Conservation (phyloP, 2,329 filamentous ascomycete genomes). For the Trichoderma sp. region DNA sequence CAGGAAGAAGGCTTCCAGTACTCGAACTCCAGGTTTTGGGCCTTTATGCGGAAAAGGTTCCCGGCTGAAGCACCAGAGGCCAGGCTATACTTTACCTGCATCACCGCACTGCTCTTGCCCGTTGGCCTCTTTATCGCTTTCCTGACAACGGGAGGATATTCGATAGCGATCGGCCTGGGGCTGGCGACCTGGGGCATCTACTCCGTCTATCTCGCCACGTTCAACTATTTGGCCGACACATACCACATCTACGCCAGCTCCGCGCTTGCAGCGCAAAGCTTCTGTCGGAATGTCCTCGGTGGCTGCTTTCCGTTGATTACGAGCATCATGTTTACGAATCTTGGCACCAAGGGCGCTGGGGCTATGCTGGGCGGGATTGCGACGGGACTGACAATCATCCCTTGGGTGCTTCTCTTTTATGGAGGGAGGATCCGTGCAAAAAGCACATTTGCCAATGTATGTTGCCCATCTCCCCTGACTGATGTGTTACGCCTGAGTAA, state of each 20-base stretch:
- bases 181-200: slow-evolving; percentile 85
- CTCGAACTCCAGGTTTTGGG: slow-evolving; percentile 46
- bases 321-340: slow-evolving; percentile 67
- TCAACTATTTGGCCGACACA: slow-evolving; percentile 89
- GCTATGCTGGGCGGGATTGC: slow-evolving; percentile 76
- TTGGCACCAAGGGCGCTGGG: slow-evolving; percentile 72
- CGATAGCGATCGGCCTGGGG: slow-evolving; percentile 60
- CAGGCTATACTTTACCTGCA: slow-evolving; percentile 79
- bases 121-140: slow-evolving; percentile 67
- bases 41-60: slow-evolving; percentile 50
- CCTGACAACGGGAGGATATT: slow-evolving; percentile 36
- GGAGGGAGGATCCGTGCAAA: slow-evolving; percentile 73
- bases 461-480: slow-evolving; percentile 30
- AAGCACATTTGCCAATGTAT: slow-evolving; percentile 73
- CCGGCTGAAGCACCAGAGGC: slow-evolving; percentile 67
- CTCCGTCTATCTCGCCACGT: slow-evolving; percentile 81
- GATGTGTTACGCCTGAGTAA: neutral
- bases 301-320: slow-evolving; percentile 81
- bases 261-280: slow-evolving; percentile 82
- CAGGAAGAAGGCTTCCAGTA: slow-evolving; percentile 33
- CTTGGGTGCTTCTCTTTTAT: slow-evolving; percentile 81
- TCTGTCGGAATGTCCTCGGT: slow-evolving; percentile 81
- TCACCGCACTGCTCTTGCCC: slow-evolving; percentile 74
- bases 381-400: slow-evolving; percentile 71
- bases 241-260: slow-evolving; percentile 85